Percentiles rank a stretch among this genome's conserved stretches.
Evolutionary conservation across 345 rosid genomes (phyloP).

Genomic region (Eucalyptus shirleyi): DNA sequence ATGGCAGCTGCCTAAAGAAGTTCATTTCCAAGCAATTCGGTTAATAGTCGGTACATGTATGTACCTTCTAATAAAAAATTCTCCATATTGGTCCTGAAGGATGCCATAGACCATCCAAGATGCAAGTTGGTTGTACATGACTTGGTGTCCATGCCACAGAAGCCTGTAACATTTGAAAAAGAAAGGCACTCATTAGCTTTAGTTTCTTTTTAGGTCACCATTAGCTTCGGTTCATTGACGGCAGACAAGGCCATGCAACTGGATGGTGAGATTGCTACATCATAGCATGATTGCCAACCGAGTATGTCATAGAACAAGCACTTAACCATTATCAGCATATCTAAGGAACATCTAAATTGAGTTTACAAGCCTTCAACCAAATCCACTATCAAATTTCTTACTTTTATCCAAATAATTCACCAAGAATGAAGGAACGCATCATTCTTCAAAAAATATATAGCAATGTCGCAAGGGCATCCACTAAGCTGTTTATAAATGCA

Average conservation of each 20-base stretch:
- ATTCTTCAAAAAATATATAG: not conserved
- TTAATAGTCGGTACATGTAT: not conserved
- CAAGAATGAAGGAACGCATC: not conserved
- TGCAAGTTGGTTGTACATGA: slow-evolving; percentile 88
- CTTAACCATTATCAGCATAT: not conserved
- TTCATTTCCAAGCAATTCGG: not conserved
- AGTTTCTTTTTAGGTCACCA: not conserved
- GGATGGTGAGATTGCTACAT: not conserved
- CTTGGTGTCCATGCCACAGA: slow-evolving; percentile 98
- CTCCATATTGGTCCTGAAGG: slow-evolving; percentile 90
- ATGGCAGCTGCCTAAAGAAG: not conserved
- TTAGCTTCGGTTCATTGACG: not conserved
- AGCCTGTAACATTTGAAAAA: slow-evolving; percentile 42
- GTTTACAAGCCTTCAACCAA: not conserved
- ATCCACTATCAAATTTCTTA: not conserved
- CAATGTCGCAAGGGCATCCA: not conserved
- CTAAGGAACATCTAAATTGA: not conserved
- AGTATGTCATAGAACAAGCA: not conserved
- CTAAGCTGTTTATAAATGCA: not conserved
- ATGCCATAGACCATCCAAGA: slow-evolving; percentile 98
- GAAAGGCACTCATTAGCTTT: not conserved
- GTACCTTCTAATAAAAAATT: slow-evolving; percentile 80
- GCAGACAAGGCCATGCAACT: not conserved
- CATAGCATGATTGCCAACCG: not conserved
- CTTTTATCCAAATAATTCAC: not conserved